phyloP scores from a whole-genome alignment of 1,284 basidiomycete genomes.

The Melanopsichium pennsylvanicum region DNA sequence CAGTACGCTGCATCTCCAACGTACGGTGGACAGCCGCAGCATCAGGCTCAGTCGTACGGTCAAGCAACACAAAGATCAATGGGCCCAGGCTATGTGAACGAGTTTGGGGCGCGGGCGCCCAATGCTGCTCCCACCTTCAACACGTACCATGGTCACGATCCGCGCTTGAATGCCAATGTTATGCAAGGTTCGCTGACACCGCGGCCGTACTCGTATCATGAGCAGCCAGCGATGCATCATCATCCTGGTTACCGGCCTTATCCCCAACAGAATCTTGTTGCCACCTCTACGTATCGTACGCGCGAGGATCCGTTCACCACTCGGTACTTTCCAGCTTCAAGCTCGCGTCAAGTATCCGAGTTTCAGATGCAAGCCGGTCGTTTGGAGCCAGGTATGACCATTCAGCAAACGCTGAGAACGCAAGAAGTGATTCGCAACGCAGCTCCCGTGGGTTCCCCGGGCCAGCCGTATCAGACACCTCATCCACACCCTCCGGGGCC shows the following conservation, averaged over 20 bases:
- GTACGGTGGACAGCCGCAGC: conserved; percentile 10
- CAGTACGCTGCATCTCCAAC: conserved; percentile 22
- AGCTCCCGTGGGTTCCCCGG: conserved; percentile 5
- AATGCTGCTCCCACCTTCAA: conserved; percentile 16
- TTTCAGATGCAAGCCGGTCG: conserved; percentile 50
- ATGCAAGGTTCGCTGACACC: conserved; percentile 30
- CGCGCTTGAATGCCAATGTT: conserved; percentile 17
- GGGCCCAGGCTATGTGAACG: conserved; percentile 22
- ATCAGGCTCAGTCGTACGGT: conserved; percentile 21
- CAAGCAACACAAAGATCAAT: conserved; percentile 11
- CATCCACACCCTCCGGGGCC: conserved; percentile 29
- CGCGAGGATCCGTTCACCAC: conserved; percentile 57
- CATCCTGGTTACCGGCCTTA: conserved; percentile 24
- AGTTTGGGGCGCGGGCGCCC: conserved; percentile 32
- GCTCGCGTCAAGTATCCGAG: conserved; percentile 57
- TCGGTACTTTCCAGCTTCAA: conserved; percentile 55
- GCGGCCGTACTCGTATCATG: conserved; percentile 55
- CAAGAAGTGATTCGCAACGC: conserved; percentile 46
- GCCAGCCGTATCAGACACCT: conserved; percentile 8
- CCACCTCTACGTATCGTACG: conserved; percentile 15
- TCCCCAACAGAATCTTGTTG: conserved; percentile 8
- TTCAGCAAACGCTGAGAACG: conserved; percentile 52
- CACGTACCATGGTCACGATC: conserved; percentile 42
- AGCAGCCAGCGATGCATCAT: conserved; percentile 34
- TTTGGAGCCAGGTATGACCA: conserved; percentile 60